These are phyloP conservation scores for Calonectria montana DNA, from an alignment of 2,329 filamentous ascomycete genomes.

Conservation along the genomic window DNA sequence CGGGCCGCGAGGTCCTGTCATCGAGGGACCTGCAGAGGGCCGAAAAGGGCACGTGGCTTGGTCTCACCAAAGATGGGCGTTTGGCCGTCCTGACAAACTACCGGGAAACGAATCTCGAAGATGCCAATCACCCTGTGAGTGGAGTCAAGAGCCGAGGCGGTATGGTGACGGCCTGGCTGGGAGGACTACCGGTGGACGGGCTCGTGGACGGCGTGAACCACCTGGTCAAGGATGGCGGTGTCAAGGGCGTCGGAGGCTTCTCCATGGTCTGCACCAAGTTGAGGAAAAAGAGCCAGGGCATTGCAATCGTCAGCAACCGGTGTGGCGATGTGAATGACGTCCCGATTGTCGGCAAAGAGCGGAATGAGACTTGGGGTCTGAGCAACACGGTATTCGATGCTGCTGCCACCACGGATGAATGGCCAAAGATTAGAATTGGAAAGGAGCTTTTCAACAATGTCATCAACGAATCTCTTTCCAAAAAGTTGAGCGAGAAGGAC, in stretches of 20 bases:
- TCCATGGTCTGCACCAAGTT: conserved; percentile 75
- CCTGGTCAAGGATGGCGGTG: conserved; percentile 62
- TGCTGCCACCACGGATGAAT: conserved; percentile 53
- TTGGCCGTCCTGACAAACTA: conserved; percentile 76
- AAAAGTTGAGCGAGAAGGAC: conserved; percentile 56
- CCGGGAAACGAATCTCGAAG: conserved; percentile 64
- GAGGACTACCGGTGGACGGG: conserved; percentile 58
- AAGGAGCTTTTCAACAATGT: conserved; percentile 57
- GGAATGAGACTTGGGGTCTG: conserved; percentile 66
- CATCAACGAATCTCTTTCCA: conserved; percentile 53
- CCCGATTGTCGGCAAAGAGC: conserved; percentile 65
- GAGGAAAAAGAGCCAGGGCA: conserved; percentile 57
- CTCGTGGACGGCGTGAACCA: conserved; percentile 63
- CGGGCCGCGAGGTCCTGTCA: conserved; percentile 63
- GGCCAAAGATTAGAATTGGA: conserved; percentile 71
- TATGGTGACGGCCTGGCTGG: conserved; percentile 73
- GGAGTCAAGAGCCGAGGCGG: conserved; percentile 69
- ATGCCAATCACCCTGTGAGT: conserved; percentile 63
- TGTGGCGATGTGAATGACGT: conserved; percentile 64
- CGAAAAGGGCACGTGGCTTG: conserved; percentile 75
- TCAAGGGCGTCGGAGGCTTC: conserved; percentile 74
- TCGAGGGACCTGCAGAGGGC: conserved; percentile 70
- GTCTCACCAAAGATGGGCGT: conserved; percentile 68
- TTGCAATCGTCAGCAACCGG: conserved; percentile 73
- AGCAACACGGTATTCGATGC: conserved; percentile 71